Base-by-base conservation (phyloP, 2,329 filamentous ascomycete species). In the Ascochyta rabiei region DNA sequence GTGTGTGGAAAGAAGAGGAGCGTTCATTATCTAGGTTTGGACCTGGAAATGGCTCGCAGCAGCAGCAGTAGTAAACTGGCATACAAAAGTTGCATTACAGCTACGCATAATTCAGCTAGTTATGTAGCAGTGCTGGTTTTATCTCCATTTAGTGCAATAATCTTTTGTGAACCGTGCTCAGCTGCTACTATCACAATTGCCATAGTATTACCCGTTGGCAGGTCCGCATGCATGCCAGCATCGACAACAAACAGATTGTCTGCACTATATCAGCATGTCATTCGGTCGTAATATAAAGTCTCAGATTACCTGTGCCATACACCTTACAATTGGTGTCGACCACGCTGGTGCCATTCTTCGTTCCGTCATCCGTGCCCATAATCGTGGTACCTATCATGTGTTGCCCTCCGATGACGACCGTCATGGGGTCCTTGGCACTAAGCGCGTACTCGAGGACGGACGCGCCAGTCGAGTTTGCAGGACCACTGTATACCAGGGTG, bases 141-240 rank as follows among this genome's bases (percentile, higher is more conserved):
- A 34, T 18, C 19, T 18, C 13, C 18, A 9, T 39, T 40, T 19
- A 57, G 48, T 18, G 43, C 77, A 30, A 82, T 61, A 59, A 82
- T 81, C 62, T 74, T 80, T 66, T 78, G 76, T 2, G 80, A 79
- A 6, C 84, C 85, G 37, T 81, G 79, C 77, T 89, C 86, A 10
- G 85, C 81, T 16, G 81, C 84, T 30, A 84, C 79, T 64, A 88
- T 84, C 56, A 88, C 85, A 40, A 84, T 81, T 1, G 85, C 81
- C 40, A 82, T 82, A 2, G 87, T 87, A 72, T 90, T 90, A 15
- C 85, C 84, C 0, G 85, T 85, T 2, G 85, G 80, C 66, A 88
- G 82, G 53, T 86, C 86, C 0, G 87, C 86, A 76, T 88, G 87
- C 65, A 90, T 86, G 57, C 82, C 84, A 0, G 84, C 87, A 64